Conservation (phyloP, 75 land plant species). For the Cupressus sempervirens region DNA sequence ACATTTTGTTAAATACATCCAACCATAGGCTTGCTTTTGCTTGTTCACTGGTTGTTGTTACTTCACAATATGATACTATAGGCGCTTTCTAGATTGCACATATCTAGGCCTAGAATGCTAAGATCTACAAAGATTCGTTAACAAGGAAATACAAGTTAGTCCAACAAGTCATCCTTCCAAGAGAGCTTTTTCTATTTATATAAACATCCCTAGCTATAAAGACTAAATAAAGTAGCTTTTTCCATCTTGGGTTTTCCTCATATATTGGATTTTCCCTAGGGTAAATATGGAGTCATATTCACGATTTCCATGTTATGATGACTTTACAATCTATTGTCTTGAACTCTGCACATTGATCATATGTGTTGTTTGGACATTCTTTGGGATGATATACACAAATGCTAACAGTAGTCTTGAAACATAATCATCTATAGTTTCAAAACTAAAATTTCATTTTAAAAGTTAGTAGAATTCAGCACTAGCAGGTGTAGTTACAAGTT, state of each 20-base stretch:
- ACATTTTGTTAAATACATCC: neutral
- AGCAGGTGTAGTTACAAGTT: neutral
- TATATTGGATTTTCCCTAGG: neutral
- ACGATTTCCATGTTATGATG: neutral
- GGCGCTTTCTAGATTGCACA: neutral
- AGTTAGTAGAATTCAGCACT: neutral
- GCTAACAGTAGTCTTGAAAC: neutral
- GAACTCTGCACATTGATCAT: neutral
- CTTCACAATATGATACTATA: neutral
- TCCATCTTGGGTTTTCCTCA: neutral
- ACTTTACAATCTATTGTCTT: neutral
- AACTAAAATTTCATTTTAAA: neutral
- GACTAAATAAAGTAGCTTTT: neutral
- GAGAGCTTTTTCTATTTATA: neutral
- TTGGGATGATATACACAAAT: neutral
- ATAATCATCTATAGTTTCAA: neutral
- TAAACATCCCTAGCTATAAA: too few relatives aligned
- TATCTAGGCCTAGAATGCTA: neutral
- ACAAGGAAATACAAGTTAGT: neutral
- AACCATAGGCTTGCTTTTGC: neutral
- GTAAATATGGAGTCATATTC: neutral
- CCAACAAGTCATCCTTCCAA: neutral
- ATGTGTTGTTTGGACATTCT: neutral
- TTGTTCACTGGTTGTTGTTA: neutral
- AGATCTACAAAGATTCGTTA: neutral